phyloP scores from a whole-genome alignment of 1,284 basidiomycete species.

The Cronartium quercuum region DNA sequence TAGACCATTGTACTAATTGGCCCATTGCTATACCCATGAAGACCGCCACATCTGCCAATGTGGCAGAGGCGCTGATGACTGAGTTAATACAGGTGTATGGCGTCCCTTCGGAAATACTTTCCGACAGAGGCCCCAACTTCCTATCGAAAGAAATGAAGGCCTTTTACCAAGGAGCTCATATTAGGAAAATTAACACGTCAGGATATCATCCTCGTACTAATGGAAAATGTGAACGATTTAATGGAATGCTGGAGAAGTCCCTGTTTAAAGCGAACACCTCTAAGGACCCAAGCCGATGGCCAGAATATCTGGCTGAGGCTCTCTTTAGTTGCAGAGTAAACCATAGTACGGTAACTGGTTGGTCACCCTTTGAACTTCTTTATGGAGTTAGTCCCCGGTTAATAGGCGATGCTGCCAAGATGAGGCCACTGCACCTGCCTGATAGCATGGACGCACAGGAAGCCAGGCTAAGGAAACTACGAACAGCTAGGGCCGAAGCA shows the following conservation, averaged over 20 bases:
- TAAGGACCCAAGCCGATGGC: neutral
- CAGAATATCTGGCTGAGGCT: neutral
- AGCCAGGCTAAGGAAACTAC: neutral
- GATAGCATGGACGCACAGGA: neutral
- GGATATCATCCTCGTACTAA: neutral
- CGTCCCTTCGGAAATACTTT: neutral
- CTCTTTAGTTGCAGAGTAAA: neutral
- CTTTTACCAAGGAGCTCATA: neutral
- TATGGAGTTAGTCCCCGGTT: neutral
- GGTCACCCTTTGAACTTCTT: neutral
- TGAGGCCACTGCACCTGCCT: neutral
- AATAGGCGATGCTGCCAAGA: neutral
- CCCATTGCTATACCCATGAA: neutral
- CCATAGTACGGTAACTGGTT: neutral
- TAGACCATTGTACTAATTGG: neutral
- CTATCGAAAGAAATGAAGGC: neutral
- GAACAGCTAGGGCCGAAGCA: neutral
- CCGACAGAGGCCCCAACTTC: neutral
- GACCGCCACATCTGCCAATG: neutral
- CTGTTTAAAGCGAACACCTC: neutral
- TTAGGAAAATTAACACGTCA: neutral
- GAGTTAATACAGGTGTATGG: neutral
- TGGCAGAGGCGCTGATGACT: neutral
- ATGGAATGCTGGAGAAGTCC: neutral
- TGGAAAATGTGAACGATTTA: neutral